Base-by-base conservation (phyloP, 495 filamentous ascomycete genomes). In the Podospora sp. region DNA sequence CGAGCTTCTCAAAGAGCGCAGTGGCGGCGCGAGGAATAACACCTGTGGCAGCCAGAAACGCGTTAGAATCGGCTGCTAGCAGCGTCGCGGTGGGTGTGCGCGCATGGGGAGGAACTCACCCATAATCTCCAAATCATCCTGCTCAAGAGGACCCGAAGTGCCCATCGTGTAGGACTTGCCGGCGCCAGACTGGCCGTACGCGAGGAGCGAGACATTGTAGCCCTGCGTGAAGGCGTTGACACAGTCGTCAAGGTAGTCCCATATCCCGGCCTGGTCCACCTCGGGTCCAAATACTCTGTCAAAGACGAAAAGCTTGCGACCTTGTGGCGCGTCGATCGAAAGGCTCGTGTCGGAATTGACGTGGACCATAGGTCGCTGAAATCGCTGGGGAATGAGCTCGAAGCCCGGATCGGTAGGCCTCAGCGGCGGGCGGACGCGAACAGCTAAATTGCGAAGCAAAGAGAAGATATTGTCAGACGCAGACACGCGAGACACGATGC, bases 91-190 rank as follows among this genome's bases (percentile, higher is more conserved):
- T 7, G 9, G 18, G 27, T 22, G 29, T 25, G 20, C n/a, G 16
- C 53, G 21, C 12, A 0, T n/a, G n/a, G 56, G 27, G n/a, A 3
- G 6, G 25, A n/a, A 78, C 87, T 78, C 83, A 96, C 93, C 94
- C 92, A 93, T 96, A 0, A 87, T 79, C 14, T 90, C 84, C 55
- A 84, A 62, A 72, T 94, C 82, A n/a, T 81, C 83, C 73, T 97
- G 92, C 73, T 97, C 94, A 21, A 75, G 79, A 8, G 96, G 94
- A 2, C 94, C 92, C 2, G 95, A 91, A 1, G 95, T 99, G 50
- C 95, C 95, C 95, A 99, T 99, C 0, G 95, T 99, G 76, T 97
- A 98, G 1, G 95, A 99, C 80, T 99, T 99, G 72, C 95, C 95
- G n/a, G 95, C 93, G 46, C 95, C 95, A n/a, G 95, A 99, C 82